Base-by-base conservation (phyloP, 1,284 basidiomycete species). In the Pulveroboletus sp. region DNA sequence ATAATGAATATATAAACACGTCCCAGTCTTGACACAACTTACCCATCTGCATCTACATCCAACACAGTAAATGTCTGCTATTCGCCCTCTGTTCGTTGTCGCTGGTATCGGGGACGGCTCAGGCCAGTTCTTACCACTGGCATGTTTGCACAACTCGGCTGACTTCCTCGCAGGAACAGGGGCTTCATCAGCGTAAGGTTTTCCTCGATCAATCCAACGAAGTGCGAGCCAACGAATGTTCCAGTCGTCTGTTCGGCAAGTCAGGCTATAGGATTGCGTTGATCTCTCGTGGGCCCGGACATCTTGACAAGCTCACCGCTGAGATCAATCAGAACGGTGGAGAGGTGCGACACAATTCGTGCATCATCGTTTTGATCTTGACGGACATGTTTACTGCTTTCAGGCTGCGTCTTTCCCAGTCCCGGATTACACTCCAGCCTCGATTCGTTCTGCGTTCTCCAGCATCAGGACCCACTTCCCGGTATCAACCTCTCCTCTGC, bases 221-320 rank as follows among this genome's bases (percentile, higher is more conserved):
- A 33, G 25, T 14, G 44, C 54, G n/a, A 53, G 47, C 35, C 60
- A 29, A 65, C 24, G 15, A 26, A 5, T 35, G 22, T 25, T 52
- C 18, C 56, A 89, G 87, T 22, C 85, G 83, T 43, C 61, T 84
- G 15, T 89, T 89, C 60, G 77, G 84, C 6, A 82, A 82, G 65
- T 72, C 81, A 35, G 88, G 89, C 1, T 91, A 89, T 65, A 81
- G 78, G 42, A 78, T 91, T 39, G 89, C 89, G 0, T 72, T 91
- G 45, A 77, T 91, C 45, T 86, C 87, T 11, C 78, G 89, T 42
- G 82, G 82, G 43, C 69, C 75, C 2, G 82, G 83, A 22, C 68
- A 76, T 22, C 74, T 89, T 12, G 74, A 82, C 52, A 78, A 77
- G 39, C 72, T 86, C 10, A 80, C 83, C 8, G 66, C 77, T 3